These are phyloP conservation scores for Dianthus caryophyllus DNA, from an alignment of 148 eudicot genomes.

Conservation along the genomic window DNA sequence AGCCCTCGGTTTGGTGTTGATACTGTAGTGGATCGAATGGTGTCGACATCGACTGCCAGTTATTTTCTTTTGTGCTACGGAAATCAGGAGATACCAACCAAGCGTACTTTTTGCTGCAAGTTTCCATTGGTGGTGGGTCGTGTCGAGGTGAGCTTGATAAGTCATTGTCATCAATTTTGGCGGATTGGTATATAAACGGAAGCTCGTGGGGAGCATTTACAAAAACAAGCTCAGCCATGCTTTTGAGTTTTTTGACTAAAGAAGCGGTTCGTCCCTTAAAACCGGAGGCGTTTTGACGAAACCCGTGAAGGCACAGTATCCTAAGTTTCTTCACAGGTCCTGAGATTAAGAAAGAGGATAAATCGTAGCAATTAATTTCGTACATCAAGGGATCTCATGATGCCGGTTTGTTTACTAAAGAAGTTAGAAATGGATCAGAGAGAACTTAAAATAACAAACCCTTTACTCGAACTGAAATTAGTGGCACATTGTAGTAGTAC, in stretches of 20 bases:
- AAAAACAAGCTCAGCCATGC: slow-evolving; percentile 73
- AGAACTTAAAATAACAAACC: not conserved
- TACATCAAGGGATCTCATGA: not conserved
- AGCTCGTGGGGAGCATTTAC: slow-evolving; percentile 85
- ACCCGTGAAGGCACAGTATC: slow-evolving; percentile 90
- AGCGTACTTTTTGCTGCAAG: slow-evolving; percentile 70
- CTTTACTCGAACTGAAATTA: not conserved
- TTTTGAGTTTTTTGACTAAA: slow-evolving; percentile 80
- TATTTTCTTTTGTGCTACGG: slow-evolving; percentile 22
- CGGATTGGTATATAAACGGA: slow-evolving; percentile 74
- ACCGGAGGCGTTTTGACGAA: slow-evolving; percentile 92
- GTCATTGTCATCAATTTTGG: slow-evolving; percentile 18
- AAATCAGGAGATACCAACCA: slow-evolving; percentile 63
- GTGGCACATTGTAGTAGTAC: not conserved
- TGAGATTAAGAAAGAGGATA: slow-evolving; percentile 13
- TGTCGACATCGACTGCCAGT: slow-evolving; percentile 51
- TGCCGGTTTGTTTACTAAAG: not conserved
- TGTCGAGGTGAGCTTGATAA: slow-evolving; percentile 20
- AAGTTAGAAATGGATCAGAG: not conserved
- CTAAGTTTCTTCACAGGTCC: slow-evolving; percentile 59
- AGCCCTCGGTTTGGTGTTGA: slow-evolving; percentile 79
- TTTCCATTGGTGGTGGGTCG: slow-evolving; percentile 37
- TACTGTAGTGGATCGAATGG: slow-evolving; percentile 80
- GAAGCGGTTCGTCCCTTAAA: slow-evolving; percentile 89
- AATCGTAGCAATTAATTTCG: slow-evolving; percentile 2